Conservation (phyloP, 1,284 basidiomycete species). For the Boletellus deceptivus region DNA sequence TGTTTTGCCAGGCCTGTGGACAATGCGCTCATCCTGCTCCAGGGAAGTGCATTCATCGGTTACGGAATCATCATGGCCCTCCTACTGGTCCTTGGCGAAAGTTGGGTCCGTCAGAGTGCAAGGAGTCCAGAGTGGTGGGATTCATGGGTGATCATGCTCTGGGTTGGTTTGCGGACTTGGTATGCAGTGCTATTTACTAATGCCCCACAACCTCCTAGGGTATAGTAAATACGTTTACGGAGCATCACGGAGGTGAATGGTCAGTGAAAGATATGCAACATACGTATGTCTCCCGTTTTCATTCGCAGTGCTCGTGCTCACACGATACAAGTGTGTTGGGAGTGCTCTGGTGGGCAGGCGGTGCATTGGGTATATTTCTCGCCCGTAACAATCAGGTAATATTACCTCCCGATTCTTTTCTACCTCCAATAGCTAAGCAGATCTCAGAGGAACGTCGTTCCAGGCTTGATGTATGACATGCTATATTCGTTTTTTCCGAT, state of each 20-base stretch:
- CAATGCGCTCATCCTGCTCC: neutral
- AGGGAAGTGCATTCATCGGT: slow-evolving; percentile 82
- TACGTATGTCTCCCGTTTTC: slow-evolving; percentile 53
- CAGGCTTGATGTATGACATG: slow-evolving; percentile 72
- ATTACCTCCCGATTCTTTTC: slow-evolving; percentile 6
- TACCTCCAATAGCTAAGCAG: neutral
- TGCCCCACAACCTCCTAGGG: slow-evolving; percentile 19
- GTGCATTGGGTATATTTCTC: slow-evolving; percentile 84
- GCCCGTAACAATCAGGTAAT: slow-evolving; percentile 73
- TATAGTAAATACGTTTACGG: slow-evolving; percentile 89
- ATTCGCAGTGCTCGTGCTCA: neutral
- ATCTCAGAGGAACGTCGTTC: slow-evolving; percentile 74
- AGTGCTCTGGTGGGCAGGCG: slow-evolving; percentile 83
- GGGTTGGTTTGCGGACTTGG: slow-evolving; percentile 55
- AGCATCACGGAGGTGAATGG: slow-evolving; percentile 80
- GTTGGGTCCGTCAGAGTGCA: slow-evolving; percentile 73
- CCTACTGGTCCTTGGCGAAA: slow-evolving; percentile 78
- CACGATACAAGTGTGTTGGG: slow-evolving; percentile 38
- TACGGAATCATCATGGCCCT: slow-evolving; percentile 87
- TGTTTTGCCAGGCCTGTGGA: neutral
- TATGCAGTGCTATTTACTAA: neutral
- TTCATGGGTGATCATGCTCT: slow-evolving; percentile 83
- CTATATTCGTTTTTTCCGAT: slow-evolving; percentile 1
- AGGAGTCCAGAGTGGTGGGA: slow-evolving; percentile 90
- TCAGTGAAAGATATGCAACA: slow-evolving; percentile 95